Percentiles rank a stretch among this genome's conserved stretches.
phyloP scores from a whole-genome alignment of 768 basidiomycete species.

The Lyophyllum semitale region DNA sequence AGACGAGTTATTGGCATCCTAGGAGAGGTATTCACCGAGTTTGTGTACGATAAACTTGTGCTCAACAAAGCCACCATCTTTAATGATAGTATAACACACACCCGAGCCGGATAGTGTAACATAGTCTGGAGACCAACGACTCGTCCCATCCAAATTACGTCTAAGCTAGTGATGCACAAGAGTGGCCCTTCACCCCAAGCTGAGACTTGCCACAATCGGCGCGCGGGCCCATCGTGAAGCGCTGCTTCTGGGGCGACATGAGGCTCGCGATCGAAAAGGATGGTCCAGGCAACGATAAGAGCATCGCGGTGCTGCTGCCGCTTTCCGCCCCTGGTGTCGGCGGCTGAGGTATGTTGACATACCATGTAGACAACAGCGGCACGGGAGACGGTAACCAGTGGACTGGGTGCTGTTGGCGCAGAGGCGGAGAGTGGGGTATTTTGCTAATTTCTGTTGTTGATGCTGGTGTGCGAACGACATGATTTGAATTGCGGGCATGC shows the following conservation, averaged over 20 bases:
- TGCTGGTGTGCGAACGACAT: constrained; percentile 4
- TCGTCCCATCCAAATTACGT: background rate
- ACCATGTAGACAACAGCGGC: constrained; percentile 19
- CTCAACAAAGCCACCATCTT: too few relatives aligned
- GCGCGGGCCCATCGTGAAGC: constrained; percentile 73
- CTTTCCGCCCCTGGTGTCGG: constrained; percentile 10
- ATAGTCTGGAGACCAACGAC: too few relatives aligned
- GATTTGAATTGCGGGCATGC: constrained; percentile 11
- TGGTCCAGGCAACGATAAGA: constrained; percentile 16
- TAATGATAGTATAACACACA: too few relatives aligned
- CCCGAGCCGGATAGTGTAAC: too few relatives aligned
- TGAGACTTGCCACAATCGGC: constrained; percentile 69
- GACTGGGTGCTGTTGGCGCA: constrained; percentile 12
- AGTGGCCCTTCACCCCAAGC: constrained; percentile 69
- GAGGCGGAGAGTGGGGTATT: constrained; percentile 10
- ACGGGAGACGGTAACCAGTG: constrained; percentile 26
- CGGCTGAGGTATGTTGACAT: constrained; percentile 11
- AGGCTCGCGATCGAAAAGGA: constrained; percentile 5
- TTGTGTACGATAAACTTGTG: too few relatives aligned
- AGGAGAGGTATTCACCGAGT: too few relatives aligned
- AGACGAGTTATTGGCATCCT: too few relatives aligned
- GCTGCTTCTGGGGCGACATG: constrained; percentile 37
- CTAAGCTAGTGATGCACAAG: constrained; percentile 48
- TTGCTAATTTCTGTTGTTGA: constrained; percentile 1
- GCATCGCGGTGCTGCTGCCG: constrained; percentile 9